Percentiles rank a stretch among this genome's conserved stretches.
These are phyloP conservation scores for Leersia perrieri DNA, from an alignment of 176 grass and related monocot species.

Conservation along the genomic window DNA sequence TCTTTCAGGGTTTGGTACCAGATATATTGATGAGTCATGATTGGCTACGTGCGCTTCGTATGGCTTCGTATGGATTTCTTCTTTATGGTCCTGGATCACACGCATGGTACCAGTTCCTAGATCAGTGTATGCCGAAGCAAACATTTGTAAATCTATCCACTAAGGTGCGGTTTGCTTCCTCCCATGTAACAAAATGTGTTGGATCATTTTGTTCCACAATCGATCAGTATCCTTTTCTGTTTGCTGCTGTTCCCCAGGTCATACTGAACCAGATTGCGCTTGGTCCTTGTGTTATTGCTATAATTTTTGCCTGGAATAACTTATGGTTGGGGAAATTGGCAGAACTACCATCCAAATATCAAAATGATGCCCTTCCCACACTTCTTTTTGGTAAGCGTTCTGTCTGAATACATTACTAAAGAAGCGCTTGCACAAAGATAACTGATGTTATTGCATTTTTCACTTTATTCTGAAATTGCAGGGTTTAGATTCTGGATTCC, in stretches of 20 bases:
- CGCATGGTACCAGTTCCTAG: constrained; percentile 85
- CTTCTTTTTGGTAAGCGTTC: constrained; percentile 74
- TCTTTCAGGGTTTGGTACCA: constrained; percentile 54
- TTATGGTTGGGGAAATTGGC: constrained; percentile 87
- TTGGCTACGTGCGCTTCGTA: constrained; percentile 72
- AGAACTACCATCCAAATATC: constrained; percentile 82
- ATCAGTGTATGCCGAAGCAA: constrained; percentile 69
- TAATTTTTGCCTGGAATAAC: constrained; percentile 98
- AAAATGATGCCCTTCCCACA: constrained; percentile 86
- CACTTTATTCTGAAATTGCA: constrained; percentile 41
- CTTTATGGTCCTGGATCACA: constrained; percentile 88
- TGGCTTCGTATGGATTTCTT: constrained; percentile 86
- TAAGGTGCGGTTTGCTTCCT: constrained; percentile 57
- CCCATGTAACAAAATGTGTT: neutral
- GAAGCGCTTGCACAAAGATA: neutral
- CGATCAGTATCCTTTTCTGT: neutral
- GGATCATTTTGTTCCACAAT: neutral
- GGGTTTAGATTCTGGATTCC: constrained; percentile 98
- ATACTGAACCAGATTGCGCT: constrained; percentile 88
- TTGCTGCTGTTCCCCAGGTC: constrained; percentile 60
- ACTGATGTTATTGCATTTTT: neutral
- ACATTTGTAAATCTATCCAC: constrained; percentile 59
- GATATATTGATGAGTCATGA: constrained; percentile 66
- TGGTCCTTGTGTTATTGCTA: constrained; percentile 93
- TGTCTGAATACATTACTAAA: neutral